Base-by-base conservation (phyloP, 108 stramenopile species). In the Epithemia pelagica region DNA sequence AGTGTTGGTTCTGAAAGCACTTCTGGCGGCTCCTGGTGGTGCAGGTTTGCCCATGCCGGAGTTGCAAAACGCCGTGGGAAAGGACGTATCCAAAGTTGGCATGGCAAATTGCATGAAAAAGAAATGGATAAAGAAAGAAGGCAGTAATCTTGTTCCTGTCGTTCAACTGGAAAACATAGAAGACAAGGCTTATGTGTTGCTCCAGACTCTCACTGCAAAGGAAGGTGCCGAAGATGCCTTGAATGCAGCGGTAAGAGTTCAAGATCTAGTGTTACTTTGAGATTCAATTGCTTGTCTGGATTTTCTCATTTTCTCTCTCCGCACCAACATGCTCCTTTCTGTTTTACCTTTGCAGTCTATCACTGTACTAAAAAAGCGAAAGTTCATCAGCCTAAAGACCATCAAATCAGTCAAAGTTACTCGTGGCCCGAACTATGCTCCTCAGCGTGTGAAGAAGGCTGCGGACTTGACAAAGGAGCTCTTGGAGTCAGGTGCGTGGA, bases 381-480 rank as follows among this genome's bases (percentile, higher is more conserved):
- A 91, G 61, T 72, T 88, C 18, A 68, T 90, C 66, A 79, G 60
- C 28, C 80, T 91, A 53, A 81, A 87, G 0, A 96, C 91, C 15
- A 77, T 83, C 20, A 97, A 95, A 66, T 95, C 95, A 8, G 94
- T 88, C 83, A 69, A 83, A 28, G 79, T 98, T 28, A 74, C 73
- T 10, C 80, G 90, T 51, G 99, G 99, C 32, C 66, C 84, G 2
- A 22, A 73, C 30, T 99, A 94, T 76, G 78, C 87, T 32, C 79
- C 88, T 31, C 63, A 81, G 52, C 94, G 99, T 51, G 76, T 74
- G 26, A 96, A 89, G 73, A 94, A 96, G 80, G 87, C 92, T 56
- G 97, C 95, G 10, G 97, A 98, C 75, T 73, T 99, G 59, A 96
- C 97, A 54, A 92, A 93, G 86, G 98, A 97, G 75, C 92, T 98